These are phyloP conservation scores for Shiraia bambusicola DNA, from an alignment of 2,329 filamentous ascomycete species.

Conservation along the genomic window DNA sequence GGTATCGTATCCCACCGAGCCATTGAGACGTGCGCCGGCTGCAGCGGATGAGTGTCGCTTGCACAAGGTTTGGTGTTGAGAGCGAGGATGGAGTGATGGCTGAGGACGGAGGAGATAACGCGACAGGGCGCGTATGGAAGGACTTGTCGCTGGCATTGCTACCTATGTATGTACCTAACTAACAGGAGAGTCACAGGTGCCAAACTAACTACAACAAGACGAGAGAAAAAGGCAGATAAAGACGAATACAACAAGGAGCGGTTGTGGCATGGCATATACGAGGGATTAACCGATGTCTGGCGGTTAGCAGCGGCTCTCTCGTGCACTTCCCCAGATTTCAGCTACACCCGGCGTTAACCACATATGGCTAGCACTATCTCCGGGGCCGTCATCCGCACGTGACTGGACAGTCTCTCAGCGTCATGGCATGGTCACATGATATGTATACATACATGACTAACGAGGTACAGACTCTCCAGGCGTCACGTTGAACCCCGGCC, in stretches of 20 bases:
- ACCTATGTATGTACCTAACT: too few species aligned
- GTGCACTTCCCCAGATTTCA: slow-evolving; percentile 11
- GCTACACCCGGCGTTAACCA: slow-evolving; percentile 9
- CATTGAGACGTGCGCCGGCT: slow-evolving; percentile 68
- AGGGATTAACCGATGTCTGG: slow-evolving; percentile 17
- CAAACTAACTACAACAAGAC: neutral
- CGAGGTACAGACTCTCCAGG: too few species aligned
- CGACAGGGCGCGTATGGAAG: slow-evolving; percentile 35
- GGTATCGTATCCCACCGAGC: slow-evolving; percentile 82
- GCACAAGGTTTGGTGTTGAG: slow-evolving; percentile 20
- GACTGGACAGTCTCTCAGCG: neutral
- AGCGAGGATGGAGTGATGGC: slow-evolving; percentile 24
- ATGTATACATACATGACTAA: too few species aligned
- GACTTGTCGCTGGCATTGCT: slow-evolving; percentile 32
- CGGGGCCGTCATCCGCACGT: slow-evolving; percentile 7
- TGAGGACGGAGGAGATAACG: slow-evolving; percentile 34
- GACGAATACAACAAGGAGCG: slow-evolving; percentile 3
- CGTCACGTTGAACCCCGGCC: too few species aligned
- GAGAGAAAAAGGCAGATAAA: slow-evolving; percentile 2
- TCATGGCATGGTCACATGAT: too few species aligned
- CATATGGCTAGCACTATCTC: neutral
- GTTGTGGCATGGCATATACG: slow-evolving; percentile 5
- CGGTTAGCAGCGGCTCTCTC: slow-evolving; percentile 27
- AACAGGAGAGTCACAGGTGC: neutral
- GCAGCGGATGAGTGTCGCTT: slow-evolving; percentile 52